Evolutionary conservation across 176 grass and related monocot species (phyloP), one percentile per base, ranked within the genome.

Genomic region (Melocanna baccifera): DNA sequence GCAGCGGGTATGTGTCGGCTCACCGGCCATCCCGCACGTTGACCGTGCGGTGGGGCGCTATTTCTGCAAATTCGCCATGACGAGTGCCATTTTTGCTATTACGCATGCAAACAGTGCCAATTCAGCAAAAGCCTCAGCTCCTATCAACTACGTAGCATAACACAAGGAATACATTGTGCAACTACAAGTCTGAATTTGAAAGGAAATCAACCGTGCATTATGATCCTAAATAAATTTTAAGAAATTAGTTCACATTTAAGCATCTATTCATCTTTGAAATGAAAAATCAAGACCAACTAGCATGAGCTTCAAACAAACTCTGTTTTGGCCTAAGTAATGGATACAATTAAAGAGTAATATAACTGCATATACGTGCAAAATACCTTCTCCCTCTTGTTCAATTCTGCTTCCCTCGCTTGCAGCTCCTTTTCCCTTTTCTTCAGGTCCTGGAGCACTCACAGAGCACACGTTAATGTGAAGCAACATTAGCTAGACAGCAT

Each of bases 351-450:
- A 29, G 12, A 22, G 15, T 42, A 7, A 12, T 57, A 12, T 25
- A 62, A 25, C 36, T 63, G 30, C 37, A 66, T 82, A 59, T 45
- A 56, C 67, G 40, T 14, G 28, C 34, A 42, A 56, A 69, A 23
- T 92, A 96, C 97, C 88, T 80, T 96, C 84, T 99, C 97, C 86
- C 91, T 92, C 87, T 96, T 99, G 75, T 77, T 92, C 78, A 99
- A 79, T 91, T 99, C 90, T 15, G 88, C 91, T 75, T 94, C 97
- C 81, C 94, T 96, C 29, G 93, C 90, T 88, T 99, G 91, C 39
- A 99, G 90, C 86, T 99, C 91, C 81, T 84, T 96, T 77, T 99
- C 97, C 72, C 91, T 99, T 89, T 80, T 88, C 88, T 94, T 99
- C 68, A 96, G 61, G 81, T 94, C 97, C 97, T 99, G 63, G 1